Evolutionary conservation across 2,329 filamentous ascomycete genomes (phyloP), one percentile per base, ranked within the genome.

Genomic region (Cercospora janseana): DNA sequence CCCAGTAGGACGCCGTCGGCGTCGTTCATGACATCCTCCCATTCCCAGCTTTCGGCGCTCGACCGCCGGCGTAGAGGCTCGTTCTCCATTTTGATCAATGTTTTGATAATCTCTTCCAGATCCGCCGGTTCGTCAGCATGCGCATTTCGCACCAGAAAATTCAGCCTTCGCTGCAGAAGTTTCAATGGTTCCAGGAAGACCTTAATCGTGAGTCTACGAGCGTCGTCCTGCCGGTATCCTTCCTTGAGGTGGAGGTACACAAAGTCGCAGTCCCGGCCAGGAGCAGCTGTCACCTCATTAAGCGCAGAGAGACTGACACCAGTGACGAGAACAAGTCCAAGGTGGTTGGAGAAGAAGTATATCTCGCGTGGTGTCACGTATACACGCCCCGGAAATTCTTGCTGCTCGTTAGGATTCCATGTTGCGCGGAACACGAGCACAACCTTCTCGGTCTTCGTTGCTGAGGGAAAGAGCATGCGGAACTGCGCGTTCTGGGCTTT

Each of bases 341-440:
- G 83, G 65, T 96, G 88, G 64, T 97, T 87, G 61, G 91, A 94
- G 70, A 96, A 98, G 66, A 98, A 97, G 69, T 95, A 97, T 67
- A 98, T 83, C 57, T 91, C 87, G 55, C 86, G 83, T 0, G 85
- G 79, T 0, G 92, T 97, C 52, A 95, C 84, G 67, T 94, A 98
- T 18, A 95, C 83, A 46, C 93, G 82, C 1, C 93, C 85, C 6
- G 85, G 85, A 52, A 97, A 88, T 54, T 87, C 84, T 68, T 87
- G 85, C 59, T 83, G 79, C 46, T 87, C 83, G 58, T 83, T 86
- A 1, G 83, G 82, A 61, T 82, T 86, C 89, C 93, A 98, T 0
- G 89, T 88, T 12, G 91, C 92, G 37, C 91, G 82, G 72, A 97
- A 97, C 2, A 98, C 93, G 42, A 97, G 77, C 3, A 96, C 85